phyloP scores from a whole-genome alignment of 305 asterid species.

The Salvia sclarea region DNA sequence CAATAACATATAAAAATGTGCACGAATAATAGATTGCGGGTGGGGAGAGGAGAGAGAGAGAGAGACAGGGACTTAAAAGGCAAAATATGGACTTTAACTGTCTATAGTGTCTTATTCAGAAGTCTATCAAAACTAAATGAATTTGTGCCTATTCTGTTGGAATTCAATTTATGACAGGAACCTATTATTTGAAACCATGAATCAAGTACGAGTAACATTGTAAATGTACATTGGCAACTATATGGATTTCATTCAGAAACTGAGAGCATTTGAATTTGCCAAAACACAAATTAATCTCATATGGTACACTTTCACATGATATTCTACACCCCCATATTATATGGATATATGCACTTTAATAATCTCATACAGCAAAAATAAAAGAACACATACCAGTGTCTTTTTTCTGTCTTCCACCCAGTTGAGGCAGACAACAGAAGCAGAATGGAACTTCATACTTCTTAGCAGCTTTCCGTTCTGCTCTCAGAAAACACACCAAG shows the following conservation, averaged over 20 bases:
- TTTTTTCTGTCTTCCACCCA: slow-evolving; percentile 87
- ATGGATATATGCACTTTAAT: slow-evolving; percentile 10
- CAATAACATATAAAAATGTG: not conserved
- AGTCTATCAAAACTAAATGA: not conserved
- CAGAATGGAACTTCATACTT: slow-evolving; percentile 67
- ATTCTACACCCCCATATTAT: slow-evolving; percentile 17
- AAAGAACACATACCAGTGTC: slow-evolving; percentile 45
- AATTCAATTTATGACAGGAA: slow-evolving; percentile 7
- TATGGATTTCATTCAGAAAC: slow-evolving; percentile 4
- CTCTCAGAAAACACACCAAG: slow-evolving; percentile 33
- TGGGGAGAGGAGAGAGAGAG: no score
- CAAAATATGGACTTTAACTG: not conserved
- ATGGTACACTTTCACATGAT: slow-evolving; percentile 1
- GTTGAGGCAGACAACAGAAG: slow-evolving; percentile 76
- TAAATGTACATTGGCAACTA: slow-evolving; percentile 5
- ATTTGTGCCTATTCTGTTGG: not conserved
- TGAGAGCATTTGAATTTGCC: not conserved
- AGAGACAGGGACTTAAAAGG: not conserved
- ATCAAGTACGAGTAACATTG: not conserved
- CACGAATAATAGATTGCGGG: no score
- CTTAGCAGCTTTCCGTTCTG: slow-evolving; percentile 94
- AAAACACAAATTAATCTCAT: not conserved
- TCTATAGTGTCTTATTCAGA: not conserved
- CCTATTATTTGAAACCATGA: not conserved
- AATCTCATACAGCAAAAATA: slow-evolving; percentile 15